Percentiles rank a stretch among this genome's conserved stretches.
phyloP scores from a whole-genome alignment of 2,329 filamentous ascomycete genomes.

The Phoma sp. region DNA sequence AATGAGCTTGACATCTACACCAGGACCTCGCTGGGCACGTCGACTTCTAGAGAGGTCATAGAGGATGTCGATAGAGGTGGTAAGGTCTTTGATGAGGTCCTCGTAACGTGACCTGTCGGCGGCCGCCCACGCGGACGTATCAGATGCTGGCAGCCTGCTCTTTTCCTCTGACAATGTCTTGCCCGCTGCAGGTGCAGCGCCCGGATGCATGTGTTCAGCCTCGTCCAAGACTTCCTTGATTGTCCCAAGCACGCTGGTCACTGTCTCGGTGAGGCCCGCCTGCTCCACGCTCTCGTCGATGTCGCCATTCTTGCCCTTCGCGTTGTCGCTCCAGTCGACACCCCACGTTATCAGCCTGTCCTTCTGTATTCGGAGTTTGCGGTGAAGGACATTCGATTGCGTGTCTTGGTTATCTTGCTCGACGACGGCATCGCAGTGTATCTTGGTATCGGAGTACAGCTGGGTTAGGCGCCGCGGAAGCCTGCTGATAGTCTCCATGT shows the following conservation, averaged over 20 bases:
- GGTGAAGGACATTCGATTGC: conserved; percentile 72
- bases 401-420: conserved; percentile 65
- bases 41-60: conserved; percentile 77
- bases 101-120: conserved; percentile 77
- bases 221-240: conserved; percentile 83
- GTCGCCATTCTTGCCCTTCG: conserved; percentile 64
- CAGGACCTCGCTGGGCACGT: conserved; percentile 47
- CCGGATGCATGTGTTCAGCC: conserved; percentile 74
- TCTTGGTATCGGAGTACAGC: conserved; percentile 83
- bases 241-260: conserved; percentile 79
- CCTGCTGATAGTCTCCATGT: conserved; percentile 48
- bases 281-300: conserved; percentile 75
- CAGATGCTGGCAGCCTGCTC: conserved; percentile 38
- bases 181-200: conserved; percentile 39
- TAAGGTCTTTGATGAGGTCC: conserved; percentile 76
- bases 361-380: conserved; percentile 81
- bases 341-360: conserved; percentile 82
- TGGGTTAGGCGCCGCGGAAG: conserved; percentile 55
- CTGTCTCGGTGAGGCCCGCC: conserved; percentile 76
- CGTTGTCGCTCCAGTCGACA: conserved; percentile 79
- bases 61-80: conserved; percentile 78
- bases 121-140: conserved; percentile 56
- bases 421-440: conserved; percentile 74
- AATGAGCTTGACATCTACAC: conserved; percentile 29
- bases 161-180: conserved; percentile 48